phyloP scores from a whole-genome alignment of 257 asterid genomes.

The Penstemon barbatus region DNA sequence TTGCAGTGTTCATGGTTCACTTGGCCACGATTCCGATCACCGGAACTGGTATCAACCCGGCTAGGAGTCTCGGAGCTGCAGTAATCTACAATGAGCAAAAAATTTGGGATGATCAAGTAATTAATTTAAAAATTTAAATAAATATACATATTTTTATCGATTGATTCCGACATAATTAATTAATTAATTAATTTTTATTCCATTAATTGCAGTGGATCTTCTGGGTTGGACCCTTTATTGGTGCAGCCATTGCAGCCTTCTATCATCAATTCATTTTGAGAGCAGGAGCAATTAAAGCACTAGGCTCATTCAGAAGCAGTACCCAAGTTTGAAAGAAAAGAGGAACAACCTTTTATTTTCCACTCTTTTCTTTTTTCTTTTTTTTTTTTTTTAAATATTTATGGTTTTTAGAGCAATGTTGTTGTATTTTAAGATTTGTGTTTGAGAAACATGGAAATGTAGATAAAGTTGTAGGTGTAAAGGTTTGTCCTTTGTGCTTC shows the following conservation, averaged over 20 bases:
- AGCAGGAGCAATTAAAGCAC: constrained; percentile 70
- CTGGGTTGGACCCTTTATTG: constrained; percentile 70
- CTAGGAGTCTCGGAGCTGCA: too few relatives aligned
- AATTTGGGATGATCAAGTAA: constrained; percentile 65
- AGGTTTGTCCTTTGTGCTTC: too few relatives aligned
- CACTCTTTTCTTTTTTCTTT: too few relatives aligned
- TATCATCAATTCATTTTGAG: constrained; percentile 66
- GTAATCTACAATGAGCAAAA: constrained; percentile 40
- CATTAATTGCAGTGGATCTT: constrained; percentile 52
- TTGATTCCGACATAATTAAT: background rate
- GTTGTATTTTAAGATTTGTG: too few relatives aligned
- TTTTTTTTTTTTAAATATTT: too few relatives aligned
- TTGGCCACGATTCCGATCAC: too few relatives aligned
- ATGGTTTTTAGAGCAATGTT: too few relatives aligned
- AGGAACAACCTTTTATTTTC: too few relatives aligned
- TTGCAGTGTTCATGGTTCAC: too few relatives aligned
- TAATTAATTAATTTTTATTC: background rate
- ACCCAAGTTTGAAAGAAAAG: constrained; percentile 29
- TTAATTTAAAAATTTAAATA: background rate
- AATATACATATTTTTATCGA: background rate
- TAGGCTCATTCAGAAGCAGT: constrained; percentile 65
- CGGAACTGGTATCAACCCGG: too few relatives aligned
- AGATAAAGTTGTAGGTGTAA: too few relatives aligned
- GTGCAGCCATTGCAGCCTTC: constrained; percentile 71
- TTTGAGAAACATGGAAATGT: too few relatives aligned